phyloP scores from a whole-genome alignment of 805 yeast species.

The Tetrapisispora taiwanensis region DNA sequence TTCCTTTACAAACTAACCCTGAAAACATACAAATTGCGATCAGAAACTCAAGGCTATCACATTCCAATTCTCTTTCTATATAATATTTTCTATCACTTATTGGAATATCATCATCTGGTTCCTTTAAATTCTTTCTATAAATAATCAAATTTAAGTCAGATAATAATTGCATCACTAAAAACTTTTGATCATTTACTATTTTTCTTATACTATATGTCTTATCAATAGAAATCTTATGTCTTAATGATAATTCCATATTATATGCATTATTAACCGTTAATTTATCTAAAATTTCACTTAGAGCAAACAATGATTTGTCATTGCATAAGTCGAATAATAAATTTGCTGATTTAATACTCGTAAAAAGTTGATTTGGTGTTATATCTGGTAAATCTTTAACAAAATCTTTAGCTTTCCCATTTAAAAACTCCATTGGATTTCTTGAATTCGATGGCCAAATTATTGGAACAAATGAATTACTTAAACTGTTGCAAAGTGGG shows the following conservation, averaged over 20 bases:
- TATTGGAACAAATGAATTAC: constrained; percentile 75
- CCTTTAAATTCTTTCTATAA: not conserved
- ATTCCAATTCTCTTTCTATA: constrained; percentile 1
- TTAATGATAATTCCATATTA: constrained; percentile 58
- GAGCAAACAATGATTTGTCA: constrained; percentile 8
- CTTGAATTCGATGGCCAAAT: not conserved
- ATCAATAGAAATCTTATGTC: not conserved
- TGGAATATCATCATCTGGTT: not conserved
- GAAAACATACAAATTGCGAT: not conserved
- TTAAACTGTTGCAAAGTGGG: constrained; percentile 82
- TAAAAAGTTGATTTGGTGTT: constrained; percentile 5
- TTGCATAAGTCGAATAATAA: constrained; percentile 12
- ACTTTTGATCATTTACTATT: constrained; percentile 51
- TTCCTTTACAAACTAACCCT: not conserved
- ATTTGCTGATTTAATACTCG: constrained; percentile 14
- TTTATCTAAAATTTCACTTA: constrained; percentile 15
- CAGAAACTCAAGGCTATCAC: constrained; percentile 7
- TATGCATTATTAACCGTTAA: constrained; percentile 48
- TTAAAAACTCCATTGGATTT: not conserved
- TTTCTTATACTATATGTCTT: constrained; percentile 38
- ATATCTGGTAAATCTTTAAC: not conserved
- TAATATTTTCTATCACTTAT: constrained; percentile 5
- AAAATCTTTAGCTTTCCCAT: not conserved
- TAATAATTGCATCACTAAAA: constrained; percentile 48
- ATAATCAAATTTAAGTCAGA: constrained; percentile 27